phyloP scores from a whole-genome alignment of 1,139 yeast species.

The Maudiozyma humilis region DNA sequence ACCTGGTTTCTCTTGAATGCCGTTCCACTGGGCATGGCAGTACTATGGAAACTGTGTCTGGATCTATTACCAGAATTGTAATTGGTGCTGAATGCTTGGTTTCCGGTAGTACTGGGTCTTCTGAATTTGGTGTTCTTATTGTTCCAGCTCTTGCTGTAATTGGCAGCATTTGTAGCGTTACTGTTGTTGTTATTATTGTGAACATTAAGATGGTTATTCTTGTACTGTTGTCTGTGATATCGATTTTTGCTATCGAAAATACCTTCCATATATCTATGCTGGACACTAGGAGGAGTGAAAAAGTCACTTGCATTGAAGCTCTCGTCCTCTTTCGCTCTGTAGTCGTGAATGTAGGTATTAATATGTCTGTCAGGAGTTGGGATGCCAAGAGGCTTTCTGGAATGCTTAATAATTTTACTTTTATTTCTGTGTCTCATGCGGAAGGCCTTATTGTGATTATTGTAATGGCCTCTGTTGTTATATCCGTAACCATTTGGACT shows the following conservation, averaged over 20 bases:
- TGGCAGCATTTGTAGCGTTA: not conserved
- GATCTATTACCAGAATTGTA: constrained; percentile 11
- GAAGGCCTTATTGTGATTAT: constrained; percentile 18
- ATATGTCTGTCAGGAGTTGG: constrained; percentile 43
- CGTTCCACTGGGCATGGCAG: constrained; percentile 9
- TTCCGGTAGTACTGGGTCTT: constrained; percentile 23
- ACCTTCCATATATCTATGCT: constrained; percentile 64
- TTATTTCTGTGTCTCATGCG: constrained; percentile 27
- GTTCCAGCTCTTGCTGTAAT: constrained; percentile 10
- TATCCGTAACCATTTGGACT: not conserved
- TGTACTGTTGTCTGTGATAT: constrained; percentile 18
- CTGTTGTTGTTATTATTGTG: constrained; percentile 4
- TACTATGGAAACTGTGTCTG: constrained; percentile 14
- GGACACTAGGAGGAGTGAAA: constrained; percentile 70
- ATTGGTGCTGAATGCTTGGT: constrained; percentile 11
- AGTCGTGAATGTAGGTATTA: constrained; percentile 33
- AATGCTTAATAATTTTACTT: constrained; percentile 39
- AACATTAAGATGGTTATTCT: constrained; percentile 1
- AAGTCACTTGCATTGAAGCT: constrained; percentile 57
- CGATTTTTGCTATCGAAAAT: constrained; percentile 40
- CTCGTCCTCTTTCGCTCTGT: constrained; percentile 20
- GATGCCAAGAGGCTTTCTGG: constrained; percentile 56
- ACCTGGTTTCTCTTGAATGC: constrained; percentile 16
- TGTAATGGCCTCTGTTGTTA: constrained; percentile 2
- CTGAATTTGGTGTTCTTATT: constrained; percentile 12